Conservation (phyloP, 768 basidiomycete genomes). For the Dacryopinax spathularia region DNA sequence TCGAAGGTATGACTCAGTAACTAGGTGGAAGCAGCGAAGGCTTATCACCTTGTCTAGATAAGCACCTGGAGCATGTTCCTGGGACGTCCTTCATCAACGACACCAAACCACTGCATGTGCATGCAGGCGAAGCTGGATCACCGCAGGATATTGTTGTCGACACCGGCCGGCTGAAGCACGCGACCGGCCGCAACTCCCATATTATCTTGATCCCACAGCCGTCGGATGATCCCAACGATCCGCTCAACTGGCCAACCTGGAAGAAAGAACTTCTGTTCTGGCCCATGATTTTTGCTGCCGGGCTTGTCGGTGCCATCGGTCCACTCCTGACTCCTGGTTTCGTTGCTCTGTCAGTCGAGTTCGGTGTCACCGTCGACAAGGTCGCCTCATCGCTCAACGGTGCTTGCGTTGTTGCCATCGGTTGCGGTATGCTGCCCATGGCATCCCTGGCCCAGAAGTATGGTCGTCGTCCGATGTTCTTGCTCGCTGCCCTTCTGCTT, state of each 20-base stretch:
- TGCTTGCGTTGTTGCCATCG: constrained; percentile 17
- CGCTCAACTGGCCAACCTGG: constrained; percentile 17
- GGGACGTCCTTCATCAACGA: constrained; percentile 12
- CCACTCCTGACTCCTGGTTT: constrained; percentile 26
- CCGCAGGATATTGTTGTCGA: constrained; percentile 4
- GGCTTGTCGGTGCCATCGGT: constrained; percentile 11
- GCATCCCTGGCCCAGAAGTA: constrained; percentile 30
- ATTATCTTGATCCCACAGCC: constrained; percentile 32
- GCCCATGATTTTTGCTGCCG: constrained; percentile 8
- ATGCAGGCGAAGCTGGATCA: not conserved
- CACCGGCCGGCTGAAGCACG: constrained; percentile 13
- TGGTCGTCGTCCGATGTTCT: constrained; percentile 34
- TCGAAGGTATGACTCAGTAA: not conserved
- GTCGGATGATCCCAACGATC: constrained; percentile 18
- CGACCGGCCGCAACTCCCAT: constrained; percentile 14
- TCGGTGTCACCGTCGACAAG: constrained; percentile 30
- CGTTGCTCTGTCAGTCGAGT: constrained; percentile 29
- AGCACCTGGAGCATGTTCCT: constrained; percentile 8
- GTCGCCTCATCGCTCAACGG: constrained; percentile 32
- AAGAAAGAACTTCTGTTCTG: constrained; percentile 25
- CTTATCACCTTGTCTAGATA: not conserved
- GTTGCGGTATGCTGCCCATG: constrained; percentile 10
- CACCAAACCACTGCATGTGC: constrained; percentile 11
- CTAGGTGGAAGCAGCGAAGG: not conserved
- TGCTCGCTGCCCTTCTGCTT: not conserved